These are phyloP conservation scores for Quercus agrifolia DNA, from an alignment of 306 rosid genomes.

Conservation along the genomic window DNA sequence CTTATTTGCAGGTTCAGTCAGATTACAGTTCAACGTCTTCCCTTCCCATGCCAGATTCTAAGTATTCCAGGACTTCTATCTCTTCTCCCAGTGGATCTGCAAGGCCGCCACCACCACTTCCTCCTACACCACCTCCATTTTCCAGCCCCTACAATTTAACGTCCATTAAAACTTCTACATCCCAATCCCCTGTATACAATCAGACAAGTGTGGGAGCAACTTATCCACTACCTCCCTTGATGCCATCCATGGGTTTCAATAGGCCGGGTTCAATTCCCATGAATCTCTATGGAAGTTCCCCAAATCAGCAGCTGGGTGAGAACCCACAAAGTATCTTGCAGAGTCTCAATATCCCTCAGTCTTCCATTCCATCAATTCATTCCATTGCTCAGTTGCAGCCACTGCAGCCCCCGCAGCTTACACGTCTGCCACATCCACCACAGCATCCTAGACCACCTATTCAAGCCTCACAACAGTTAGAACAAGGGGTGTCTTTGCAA, in stretches of 20 bases:
- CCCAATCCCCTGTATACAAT: conserved; percentile 58
- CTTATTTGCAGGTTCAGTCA: conserved; percentile 54
- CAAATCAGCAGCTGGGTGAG: conserved; percentile 72
- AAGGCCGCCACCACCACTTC: conserved; percentile 94
- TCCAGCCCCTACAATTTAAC: conserved; percentile 65
- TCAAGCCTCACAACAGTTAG: conserved; percentile 72
- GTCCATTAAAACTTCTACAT: conserved; percentile 48
- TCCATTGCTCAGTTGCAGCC: conserved; percentile 85
- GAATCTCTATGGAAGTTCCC: conserved; percentile 47
- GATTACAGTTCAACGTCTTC: conserved; percentile 64
- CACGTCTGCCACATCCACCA: conserved; percentile 94
- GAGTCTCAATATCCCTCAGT: conserved; percentile 45
- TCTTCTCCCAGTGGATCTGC: conserved; percentile 73
- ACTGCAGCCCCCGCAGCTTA: conserved; percentile 94
- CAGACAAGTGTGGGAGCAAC: conserved; percentile 45
- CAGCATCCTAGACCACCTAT: conserved; percentile 88
- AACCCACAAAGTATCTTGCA: conserved; percentile 59
- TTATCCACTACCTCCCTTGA: conserved; percentile 45
- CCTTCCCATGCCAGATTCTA: conserved; percentile 52
- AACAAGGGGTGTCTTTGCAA: conserved; percentile 58
- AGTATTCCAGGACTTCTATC: conserved; percentile 58
- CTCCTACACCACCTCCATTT: conserved; percentile 92
- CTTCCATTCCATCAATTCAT: conserved; percentile 68
- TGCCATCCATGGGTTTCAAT: conserved; percentile 50
- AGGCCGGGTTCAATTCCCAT: conserved; percentile 65